Conservation (phyloP, 345 rosid species). For the Passiflora organensis region DNA sequence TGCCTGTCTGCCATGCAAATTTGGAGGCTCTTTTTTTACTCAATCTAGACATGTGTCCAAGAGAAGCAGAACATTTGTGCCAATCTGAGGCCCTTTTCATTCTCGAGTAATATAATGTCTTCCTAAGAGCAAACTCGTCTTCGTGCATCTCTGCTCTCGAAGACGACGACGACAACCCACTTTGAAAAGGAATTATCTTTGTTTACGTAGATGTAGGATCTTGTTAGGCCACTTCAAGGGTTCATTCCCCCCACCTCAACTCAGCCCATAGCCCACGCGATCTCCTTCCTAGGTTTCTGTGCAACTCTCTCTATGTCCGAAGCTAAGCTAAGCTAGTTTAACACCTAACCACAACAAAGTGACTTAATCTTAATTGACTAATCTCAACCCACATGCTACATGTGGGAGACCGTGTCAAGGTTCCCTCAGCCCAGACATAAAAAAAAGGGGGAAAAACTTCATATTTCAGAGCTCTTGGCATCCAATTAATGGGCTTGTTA, state of each 20-base stretch:
- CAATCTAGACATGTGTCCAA: slow-evolving; percentile 53
- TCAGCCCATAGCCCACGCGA: slow-evolving; percentile 29
- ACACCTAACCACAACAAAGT: slow-evolving; percentile 10
- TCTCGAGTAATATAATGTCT: slow-evolving; percentile 3
- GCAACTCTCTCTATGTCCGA: slow-evolving; percentile 12
- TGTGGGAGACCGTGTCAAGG: slow-evolving; percentile 74
- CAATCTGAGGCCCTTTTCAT: slow-evolving; percentile 9
- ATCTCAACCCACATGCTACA: slow-evolving; percentile 60
- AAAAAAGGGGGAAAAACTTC: too few relatives aligned
- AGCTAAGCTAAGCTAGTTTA: neutral
- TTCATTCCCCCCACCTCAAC: slow-evolving; percentile 12
- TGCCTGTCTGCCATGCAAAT: slow-evolving; percentile 22
- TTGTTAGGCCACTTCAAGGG: slow-evolving; percentile 21
- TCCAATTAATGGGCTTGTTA: slow-evolving; percentile 7
- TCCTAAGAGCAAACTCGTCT: slow-evolving; percentile 14
- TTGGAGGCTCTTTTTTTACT: slow-evolving; percentile 49
- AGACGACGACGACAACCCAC: too few relatives aligned
- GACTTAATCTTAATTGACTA: slow-evolving; percentile 34
- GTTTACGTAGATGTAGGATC: slow-evolving; percentile 41
- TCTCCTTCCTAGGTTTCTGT: slow-evolving; percentile 41
- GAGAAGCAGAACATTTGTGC: slow-evolving; percentile 32
- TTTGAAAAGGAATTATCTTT: slow-evolving; percentile 2
- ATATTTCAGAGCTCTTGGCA: too few relatives aligned
- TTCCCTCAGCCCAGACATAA: slow-evolving; percentile 15
- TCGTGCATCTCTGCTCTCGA: slow-evolving; percentile 18